phyloP scores from a whole-genome alignment of 148 eudicot genomes.

The Drosera capensis region DNA sequence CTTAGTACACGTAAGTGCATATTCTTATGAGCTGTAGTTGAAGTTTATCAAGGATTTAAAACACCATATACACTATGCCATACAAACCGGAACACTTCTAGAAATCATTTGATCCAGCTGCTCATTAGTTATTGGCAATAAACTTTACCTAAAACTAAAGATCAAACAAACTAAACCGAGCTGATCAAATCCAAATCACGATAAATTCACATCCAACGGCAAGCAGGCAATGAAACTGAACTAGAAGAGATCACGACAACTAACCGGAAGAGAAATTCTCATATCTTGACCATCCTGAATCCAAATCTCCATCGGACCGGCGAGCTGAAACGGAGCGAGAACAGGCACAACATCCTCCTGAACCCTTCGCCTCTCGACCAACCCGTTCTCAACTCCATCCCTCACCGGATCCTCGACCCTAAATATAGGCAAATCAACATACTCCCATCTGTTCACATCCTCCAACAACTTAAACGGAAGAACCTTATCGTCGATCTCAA shows the following conservation, averaged over 20 bases:
- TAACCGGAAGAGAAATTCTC: conserved; percentile 62
- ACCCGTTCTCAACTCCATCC: conserved; percentile 28
- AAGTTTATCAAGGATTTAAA: no score
- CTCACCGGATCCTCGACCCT: conserved; percentile 25
- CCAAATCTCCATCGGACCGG: conserved; percentile 96
- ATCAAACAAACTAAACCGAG: no score
- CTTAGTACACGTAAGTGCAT: no score
- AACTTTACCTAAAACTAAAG: no score
- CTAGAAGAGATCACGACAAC: conserved; percentile 2
- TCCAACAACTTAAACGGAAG: conserved; percentile 73
- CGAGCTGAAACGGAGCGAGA: conserved; percentile 85
- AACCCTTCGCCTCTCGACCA: conserved; percentile 31
- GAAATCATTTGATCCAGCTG: no score
- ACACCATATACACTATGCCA: no score
- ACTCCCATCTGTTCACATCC: conserved; percentile 84
- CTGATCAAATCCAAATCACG: no score
- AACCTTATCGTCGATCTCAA: conserved; percentile 71
- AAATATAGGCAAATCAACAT: conserved; percentile 79
- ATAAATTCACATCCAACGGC: no score
- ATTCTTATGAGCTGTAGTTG: no score
- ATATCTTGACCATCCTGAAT: conserved; percentile 72
- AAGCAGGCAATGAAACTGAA: no score
- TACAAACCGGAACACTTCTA: no score
- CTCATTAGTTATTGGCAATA: no score
- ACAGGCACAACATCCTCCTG: conserved; percentile 32